Conservation (phyloP, 2,329 filamentous ascomycete genomes). For the Bipolaris sorokiniana region DNA sequence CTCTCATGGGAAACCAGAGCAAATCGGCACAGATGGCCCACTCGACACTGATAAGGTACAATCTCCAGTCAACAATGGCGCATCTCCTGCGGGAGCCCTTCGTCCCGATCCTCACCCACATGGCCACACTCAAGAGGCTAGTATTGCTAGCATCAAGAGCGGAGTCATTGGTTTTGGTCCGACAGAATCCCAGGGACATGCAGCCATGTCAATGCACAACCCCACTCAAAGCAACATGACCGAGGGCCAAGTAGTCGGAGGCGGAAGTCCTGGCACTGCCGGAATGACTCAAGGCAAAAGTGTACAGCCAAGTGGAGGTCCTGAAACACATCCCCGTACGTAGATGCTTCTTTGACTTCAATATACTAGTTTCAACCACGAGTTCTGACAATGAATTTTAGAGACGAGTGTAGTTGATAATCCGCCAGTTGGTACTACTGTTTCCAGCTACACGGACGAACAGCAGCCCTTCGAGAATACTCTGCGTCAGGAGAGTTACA, state of each 20-base stretch:
- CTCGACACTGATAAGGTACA: slow-evolving; percentile 6
- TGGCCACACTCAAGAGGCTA: slow-evolving; percentile 27
- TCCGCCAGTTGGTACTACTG: slow-evolving; percentile 6
- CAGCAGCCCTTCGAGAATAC: slow-evolving; percentile 17
- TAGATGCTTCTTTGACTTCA: slow-evolving; percentile 16
- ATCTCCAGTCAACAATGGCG: background rate
- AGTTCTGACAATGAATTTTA: slow-evolving; percentile 16
- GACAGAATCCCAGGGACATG: slow-evolving; percentile 29
- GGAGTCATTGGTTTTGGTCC: slow-evolving; percentile 47
- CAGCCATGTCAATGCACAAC: slow-evolving; percentile 29
- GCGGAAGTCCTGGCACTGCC: slow-evolving; percentile 23
- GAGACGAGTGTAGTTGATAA: slow-evolving; percentile 6
- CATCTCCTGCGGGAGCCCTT: slow-evolving; percentile 12
- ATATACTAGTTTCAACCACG: background rate
- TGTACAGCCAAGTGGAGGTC: slow-evolving; percentile 9
- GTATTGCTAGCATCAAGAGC: slow-evolving; percentile 50
- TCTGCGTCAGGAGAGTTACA: slow-evolving; percentile 23
- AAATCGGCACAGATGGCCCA: slow-evolving; percentile 14
- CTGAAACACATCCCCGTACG: slow-evolving; percentile 26
- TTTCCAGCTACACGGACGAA: background rate
- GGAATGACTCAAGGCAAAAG: slow-evolving; percentile 9
- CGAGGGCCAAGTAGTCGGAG: slow-evolving; percentile 25
- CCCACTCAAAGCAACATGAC: slow-evolving; percentile 17
- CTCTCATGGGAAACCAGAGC: slow-evolving; percentile 7
- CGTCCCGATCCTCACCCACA: slow-evolving; percentile 26